Percentiles rank a stretch among this genome's conserved stretches.
Evolutionary conservation across 2,329 filamentous ascomycete species (phyloP).

Genomic region (Alternaria alternata): DNA sequence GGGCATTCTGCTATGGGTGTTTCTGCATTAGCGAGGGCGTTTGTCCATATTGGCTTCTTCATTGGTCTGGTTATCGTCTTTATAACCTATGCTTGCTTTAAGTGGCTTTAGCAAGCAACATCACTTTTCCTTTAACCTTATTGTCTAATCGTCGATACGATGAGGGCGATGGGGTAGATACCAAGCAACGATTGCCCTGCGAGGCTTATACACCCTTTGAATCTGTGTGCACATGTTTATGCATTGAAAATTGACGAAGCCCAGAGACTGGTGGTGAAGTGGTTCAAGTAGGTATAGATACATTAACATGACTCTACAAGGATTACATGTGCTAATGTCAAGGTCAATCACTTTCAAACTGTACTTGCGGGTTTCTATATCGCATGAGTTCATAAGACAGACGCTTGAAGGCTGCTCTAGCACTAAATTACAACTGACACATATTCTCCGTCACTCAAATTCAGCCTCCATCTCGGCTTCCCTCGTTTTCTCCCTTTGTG

Average conservation of each 20-base stretch:
- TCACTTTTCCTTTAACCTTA: background rate
- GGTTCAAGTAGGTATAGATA: too few relatives aligned
- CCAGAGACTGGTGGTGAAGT: too few relatives aligned
- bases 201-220: conserved; percentile 4
- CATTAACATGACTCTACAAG: background rate
- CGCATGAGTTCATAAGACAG: too few relatives aligned
- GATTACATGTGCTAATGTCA: too few relatives aligned
- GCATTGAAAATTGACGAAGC: background rate
- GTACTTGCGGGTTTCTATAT: too few relatives aligned
- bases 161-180: background rate
- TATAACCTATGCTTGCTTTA: background rate
- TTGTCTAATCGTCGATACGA: conserved; percentile 3
- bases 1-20: conserved; percentile 21
- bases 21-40: conserved; percentile 46
- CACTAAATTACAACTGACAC: too few relatives aligned
- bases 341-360: too few relatives aligned
- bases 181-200: conserved; percentile 13
- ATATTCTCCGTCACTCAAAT: background rate
- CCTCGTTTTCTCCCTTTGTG: background rate
- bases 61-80: background rate
- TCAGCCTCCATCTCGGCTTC: background rate
- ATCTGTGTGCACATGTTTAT: background rate
- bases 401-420: too few relatives aligned
- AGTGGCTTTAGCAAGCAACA: background rate
- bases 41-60: conserved; percentile 1